Base-by-base conservation (phyloP, 805 yeast species). In the Saccharomycopsis microspora region DNA sequence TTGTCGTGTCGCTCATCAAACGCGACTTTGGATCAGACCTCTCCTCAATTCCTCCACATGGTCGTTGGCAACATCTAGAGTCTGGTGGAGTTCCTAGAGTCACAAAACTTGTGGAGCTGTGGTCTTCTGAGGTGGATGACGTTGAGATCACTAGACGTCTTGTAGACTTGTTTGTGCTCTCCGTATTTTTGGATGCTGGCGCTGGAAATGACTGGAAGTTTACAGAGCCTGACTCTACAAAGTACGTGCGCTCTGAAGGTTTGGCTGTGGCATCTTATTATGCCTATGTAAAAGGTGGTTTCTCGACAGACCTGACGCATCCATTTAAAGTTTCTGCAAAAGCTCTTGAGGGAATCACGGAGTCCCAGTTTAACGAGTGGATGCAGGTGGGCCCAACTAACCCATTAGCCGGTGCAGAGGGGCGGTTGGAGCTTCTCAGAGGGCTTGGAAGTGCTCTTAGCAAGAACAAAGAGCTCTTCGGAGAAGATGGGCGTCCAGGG, bases 171-270 rank as follows among this genome's bases (percentile, higher is more conserved):
- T 74, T 78, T 54, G 70, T 78, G 3, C 72, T 79, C 34, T 75
- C 82, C 49, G 85, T 79, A 3, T 60, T 79, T 42, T 64, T 79
- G 30, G 85, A 79, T 59, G 85, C 85, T 4, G 85, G 85, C 28
- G 84, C 85, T 0, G 85, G 85, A 19, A 72, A 75, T 46, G 56
- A 54, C 6, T 79, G 85, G 85, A 59, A 56, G 39, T 79, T 66
- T 55, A 55, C 51, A 2, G 81, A 76, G 50, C 49, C 56, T 1
- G 62, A 49, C 1, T 56, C 66, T 1, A 50, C 43, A 8, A 62
- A 60, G 4, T 57, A 59, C 38, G 60, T 58, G 31, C 66, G 85
- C 58, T 72, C 80, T 9, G 85, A 79, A 62, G 85, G 85, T 3
- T 63, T 78, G 44, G 85, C 85, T 4, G 72, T 79, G 42, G 83